Percentiles rank a stretch among this genome's conserved stretches.
phyloP scores from a whole-genome alignment of 1,284 basidiomycete genomes.

The Sanghuangporus sanghuang region DNA sequence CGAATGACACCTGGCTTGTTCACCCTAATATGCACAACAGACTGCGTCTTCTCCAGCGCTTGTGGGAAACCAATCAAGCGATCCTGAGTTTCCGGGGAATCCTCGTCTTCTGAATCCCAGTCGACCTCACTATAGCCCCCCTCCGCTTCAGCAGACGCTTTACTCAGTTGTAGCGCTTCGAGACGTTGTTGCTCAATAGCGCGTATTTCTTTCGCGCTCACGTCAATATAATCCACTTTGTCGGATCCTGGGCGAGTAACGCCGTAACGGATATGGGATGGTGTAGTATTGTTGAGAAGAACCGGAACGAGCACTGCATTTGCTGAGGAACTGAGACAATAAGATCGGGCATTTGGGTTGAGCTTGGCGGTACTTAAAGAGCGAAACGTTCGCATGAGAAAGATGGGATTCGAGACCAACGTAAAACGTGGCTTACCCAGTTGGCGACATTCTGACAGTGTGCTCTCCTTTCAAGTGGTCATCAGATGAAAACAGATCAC shows the following conservation, averaged over 20 bases:
- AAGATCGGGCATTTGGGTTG: conserved; percentile 64
- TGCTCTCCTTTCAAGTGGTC: conserved; percentile 81
- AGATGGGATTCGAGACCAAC: background rate
- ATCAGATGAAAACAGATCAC: conserved; percentile 35
- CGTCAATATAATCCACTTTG: conserved; percentile 49
- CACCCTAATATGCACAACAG: conserved; percentile 67
- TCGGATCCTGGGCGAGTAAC: conserved; percentile 62
- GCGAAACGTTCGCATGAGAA: background rate
- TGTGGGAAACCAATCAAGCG: conserved; percentile 27
- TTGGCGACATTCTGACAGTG: conserved; percentile 86
- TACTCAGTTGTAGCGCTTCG: conserved; percentile 44
- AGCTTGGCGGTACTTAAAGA: conserved; percentile 66
- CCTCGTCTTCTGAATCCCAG: conserved; percentile 35
- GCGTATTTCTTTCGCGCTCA: conserved; percentile 62
- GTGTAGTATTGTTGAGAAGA: conserved; percentile 88
- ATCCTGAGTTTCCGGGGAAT: conserved; percentile 49
- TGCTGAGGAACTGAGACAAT: conserved; percentile 60
- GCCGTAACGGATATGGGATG: conserved; percentile 70
- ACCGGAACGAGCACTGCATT: conserved; percentile 67
- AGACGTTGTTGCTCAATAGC: conserved; percentile 55
- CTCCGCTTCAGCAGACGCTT: conserved; percentile 30
- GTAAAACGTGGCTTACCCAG: conserved; percentile 33
- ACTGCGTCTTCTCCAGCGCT: conserved; percentile 63
- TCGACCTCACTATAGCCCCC: conserved; percentile 14
- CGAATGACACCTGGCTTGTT: conserved; percentile 67